A percentile compares a stretch with the other conserved stretches of the same genome.
These are phyloP conservation scores for Penicillium odoratum DNA, from an alignment of 495 filamentous ascomycete genomes.

Conservation along the genomic window DNA sequence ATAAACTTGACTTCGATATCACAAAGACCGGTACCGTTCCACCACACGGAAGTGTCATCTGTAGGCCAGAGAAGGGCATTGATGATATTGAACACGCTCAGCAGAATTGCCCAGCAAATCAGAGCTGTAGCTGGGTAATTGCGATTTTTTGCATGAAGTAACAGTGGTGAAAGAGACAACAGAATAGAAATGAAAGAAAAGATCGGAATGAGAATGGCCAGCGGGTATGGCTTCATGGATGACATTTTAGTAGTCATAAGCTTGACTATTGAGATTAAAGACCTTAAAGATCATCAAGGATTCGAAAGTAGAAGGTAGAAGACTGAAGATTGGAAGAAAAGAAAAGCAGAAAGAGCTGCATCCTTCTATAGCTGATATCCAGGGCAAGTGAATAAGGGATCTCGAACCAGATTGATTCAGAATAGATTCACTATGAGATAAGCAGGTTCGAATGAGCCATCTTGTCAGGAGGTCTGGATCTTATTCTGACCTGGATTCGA, in stretches of 20 bases:
- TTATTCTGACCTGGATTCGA: neutral
- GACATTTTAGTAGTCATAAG: conserved; percentile 2
- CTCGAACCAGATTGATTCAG: neutral
- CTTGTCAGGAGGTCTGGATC: neutral
- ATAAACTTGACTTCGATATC: conserved; percentile 77
- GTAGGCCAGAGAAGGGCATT: conserved; percentile 83
- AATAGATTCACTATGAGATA: neutral
- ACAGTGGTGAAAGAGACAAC: conserved; percentile 47
- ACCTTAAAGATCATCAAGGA: neutral
- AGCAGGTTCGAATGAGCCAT: neutral
- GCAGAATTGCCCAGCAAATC: conserved; percentile 61
- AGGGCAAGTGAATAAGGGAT: neutral
- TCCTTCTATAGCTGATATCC: neutral
- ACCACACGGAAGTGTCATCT: conserved; percentile 68
- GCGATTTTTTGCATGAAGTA: conserved; percentile 43
- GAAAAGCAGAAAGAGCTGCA: neutral
- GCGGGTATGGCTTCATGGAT: conserved; percentile 21
- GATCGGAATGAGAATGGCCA: conserved; percentile 42
- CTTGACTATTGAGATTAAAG: neutral
- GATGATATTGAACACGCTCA: conserved; percentile 68
- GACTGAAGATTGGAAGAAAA: neutral
- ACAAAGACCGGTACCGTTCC: conserved; percentile 72
- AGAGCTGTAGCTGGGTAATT: conserved; percentile 55
- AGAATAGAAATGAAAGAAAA: conserved; percentile 59
- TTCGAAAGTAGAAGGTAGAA: neutral